Evolutionary conservation across 192 early-diverging fungal species (phyloP), one percentile per base, ranked within the genome.

Genomic region (Backusella psychrophila): DNA sequence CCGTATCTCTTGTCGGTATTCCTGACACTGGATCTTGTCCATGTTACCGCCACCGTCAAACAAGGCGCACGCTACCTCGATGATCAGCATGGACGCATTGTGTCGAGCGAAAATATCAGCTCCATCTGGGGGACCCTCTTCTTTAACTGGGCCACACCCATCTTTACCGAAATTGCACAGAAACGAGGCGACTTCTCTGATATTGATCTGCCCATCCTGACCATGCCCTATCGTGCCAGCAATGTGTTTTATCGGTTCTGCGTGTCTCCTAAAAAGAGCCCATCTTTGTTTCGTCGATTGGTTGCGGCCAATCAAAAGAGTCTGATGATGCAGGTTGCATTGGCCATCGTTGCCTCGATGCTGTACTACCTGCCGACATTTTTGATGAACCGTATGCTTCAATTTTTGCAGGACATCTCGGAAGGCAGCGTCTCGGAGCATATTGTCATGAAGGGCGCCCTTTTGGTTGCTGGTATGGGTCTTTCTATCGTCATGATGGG

Each of bases 161-260:
- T 85, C 7, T 78, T 86, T 71, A 70, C 73, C 26, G 34, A 78
- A 75, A 12, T 65, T 67, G 26, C 98, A 59, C 94, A 96, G 26
- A 94, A 92, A 71, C 96, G 82, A 80, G 97, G 94, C 53, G 96
- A 96, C 87, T 98, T 94, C 79, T 90, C 76, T 41, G 84, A 82
- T 19, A 84, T 84, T 34, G 85, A 82, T 33, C 71, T 78, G 29
- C 75, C 66, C 31, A 69, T 66, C 26, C 75, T 78, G 34, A n/a
- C 68, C 19, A 19, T 35, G 21, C 9, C 23, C 26, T 71, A 77
- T 23, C 78, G 81, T 11, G 74, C 83, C 19, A 56, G 56, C 6
- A 69, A 69, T 19, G 44, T 85, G 1, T 87, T 80, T 75, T 71
- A 83, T 26, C 73, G 70, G 9, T 82, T 84, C 41, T 42, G 53